Base-by-base conservation (phyloP, 495 filamentous ascomycete species). In the Tuber melanosporum region DNA sequence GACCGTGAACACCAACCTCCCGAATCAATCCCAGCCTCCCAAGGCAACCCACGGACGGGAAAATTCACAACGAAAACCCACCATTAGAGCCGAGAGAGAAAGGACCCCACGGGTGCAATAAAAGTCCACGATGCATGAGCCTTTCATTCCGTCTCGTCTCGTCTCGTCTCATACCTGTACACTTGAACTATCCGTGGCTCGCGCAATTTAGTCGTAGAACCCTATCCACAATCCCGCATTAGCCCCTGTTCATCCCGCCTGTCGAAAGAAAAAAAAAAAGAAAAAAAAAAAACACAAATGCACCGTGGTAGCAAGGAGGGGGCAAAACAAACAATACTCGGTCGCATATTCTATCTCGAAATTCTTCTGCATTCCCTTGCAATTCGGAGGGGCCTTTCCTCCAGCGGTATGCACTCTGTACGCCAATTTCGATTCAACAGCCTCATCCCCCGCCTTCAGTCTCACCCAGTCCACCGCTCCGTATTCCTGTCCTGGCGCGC, bases 351-450 rank as follows among this genome's bases (percentile, higher is more conserved):
- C 86, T 47, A 96, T 88, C 72, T 89, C 84, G 78, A 99, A 94
- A 8, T 81, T 73, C 44, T 85, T 84, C 1, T 87, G 84, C 87
- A 89, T 86, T 1, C 91, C 91, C 52, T 89, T 82, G 84, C 95
- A 99, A 0, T 89, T 94, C 49, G 87, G 85, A 0, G 95, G 94
- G 0, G 93, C 82, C n/a, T 86, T 87, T 26, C 95, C 95, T 15
- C 93, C 93, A 3, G 90, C 93, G 1, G 95, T 99, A 81, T 93
- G 87, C 22, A 98, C 85, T n/a, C 95, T 88, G 82, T 95, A 98
- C 12, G 95, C 90, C 81, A 93, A 88, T 85, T 91, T 89, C 77
- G 92, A 89, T 22, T 86, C 75, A n/a, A 74, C 49, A 1, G 73
- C 74, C 32, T 73, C 39, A 1, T 88, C 89, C 0, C 89, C 90